Percentiles rank a stretch among this genome's conserved stretches.
Evolutionary conservation across 2,329 filamentous ascomycete genomes (phyloP).

Genomic region (Phialocephala sp.): DNA sequence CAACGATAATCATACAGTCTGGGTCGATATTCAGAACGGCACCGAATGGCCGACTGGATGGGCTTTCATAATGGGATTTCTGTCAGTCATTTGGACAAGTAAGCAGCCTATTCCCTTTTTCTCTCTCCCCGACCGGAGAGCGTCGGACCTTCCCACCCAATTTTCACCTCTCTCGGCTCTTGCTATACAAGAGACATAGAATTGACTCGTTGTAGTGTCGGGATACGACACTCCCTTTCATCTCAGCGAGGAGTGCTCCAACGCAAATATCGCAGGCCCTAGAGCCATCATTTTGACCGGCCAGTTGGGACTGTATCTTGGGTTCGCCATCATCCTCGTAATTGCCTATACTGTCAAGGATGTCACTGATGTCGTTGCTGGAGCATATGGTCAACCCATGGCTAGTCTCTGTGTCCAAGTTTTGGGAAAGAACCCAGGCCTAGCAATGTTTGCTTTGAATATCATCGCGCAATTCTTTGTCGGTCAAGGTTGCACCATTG

Average conservation of each 20-base stretch:
- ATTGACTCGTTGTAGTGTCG: conserved; percentile 43
- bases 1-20: conserved; percentile 15
- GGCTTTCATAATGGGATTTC: conserved; percentile 67
- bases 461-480: conserved; percentile 74
- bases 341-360: conserved; percentile 74
- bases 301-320: conserved; percentile 61
- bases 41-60: conserved; percentile 65
- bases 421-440: conserved; percentile 62
- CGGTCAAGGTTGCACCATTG: conserved; percentile 76
- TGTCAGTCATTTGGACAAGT: conserved; percentile 65
- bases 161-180: no score
- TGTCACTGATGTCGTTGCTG: conserved; percentile 62
- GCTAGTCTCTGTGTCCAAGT: conserved; percentile 71
- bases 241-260: conserved; percentile 68
- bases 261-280: conserved; percentile 68
- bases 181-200: no score
- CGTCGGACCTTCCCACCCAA: no score
- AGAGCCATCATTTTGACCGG: conserved; percentile 70
- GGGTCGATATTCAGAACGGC: conserved; percentile 54
- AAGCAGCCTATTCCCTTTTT: no score
- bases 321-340: conserved; percentile 66
- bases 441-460: conserved; percentile 68
- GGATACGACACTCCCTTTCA: conserved; percentile 70
- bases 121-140: no score
- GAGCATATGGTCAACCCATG: conserved; percentile 71